Conservation (phyloP, 2,329 filamentous ascomycete genomes). For the Fusarium haematococcum region DNA sequence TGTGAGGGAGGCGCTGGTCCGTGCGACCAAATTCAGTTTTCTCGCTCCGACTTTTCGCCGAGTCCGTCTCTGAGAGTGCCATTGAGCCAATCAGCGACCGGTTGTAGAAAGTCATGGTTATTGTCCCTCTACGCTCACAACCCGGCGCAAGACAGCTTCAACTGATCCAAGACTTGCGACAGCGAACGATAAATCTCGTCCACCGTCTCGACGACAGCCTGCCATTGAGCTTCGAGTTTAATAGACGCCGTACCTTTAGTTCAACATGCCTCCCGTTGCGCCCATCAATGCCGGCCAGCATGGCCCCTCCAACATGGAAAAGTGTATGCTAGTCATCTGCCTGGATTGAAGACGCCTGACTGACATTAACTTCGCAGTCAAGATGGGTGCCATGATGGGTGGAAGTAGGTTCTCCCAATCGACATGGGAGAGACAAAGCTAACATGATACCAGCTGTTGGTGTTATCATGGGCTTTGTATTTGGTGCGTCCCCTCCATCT, state of each 20-base stretch:
- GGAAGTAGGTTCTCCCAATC: conserved; percentile 77
- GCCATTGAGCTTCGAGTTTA: background rate
- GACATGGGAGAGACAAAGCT: conserved; percentile 38
- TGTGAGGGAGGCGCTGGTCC: conserved; percentile 39
- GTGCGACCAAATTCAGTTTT: conserved; percentile 26
- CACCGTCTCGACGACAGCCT: background rate
- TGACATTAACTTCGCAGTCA: conserved; percentile 55
- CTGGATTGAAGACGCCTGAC: conserved; percentile 19
- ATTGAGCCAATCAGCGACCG: conserved; percentile 43
- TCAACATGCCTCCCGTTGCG: conserved; percentile 57
- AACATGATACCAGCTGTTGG: conserved; percentile 78
- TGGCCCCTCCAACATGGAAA: conserved; percentile 66
- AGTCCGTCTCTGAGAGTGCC: background rate
- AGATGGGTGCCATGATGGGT: conserved; percentile 99
- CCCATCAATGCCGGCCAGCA: conserved; percentile 55
- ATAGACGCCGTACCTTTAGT: background rate
- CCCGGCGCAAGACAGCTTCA: conserved; percentile 36
- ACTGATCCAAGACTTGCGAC: conserved; percentile 18
- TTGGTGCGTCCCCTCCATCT: conserved; percentile 69
- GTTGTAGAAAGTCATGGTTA: conserved; percentile 17
- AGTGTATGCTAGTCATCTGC: conserved; percentile 55
- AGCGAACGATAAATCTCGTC: conserved; percentile 4
- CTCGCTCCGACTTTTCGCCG: conserved; percentile 47
- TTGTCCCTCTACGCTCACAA: background rate
- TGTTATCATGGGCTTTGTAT: conserved; percentile 97